These are phyloP conservation scores for Neofusicoccum parvum DNA, from an alignment of 2,329 filamentous ascomycete genomes.

Conservation along the genomic window DNA sequence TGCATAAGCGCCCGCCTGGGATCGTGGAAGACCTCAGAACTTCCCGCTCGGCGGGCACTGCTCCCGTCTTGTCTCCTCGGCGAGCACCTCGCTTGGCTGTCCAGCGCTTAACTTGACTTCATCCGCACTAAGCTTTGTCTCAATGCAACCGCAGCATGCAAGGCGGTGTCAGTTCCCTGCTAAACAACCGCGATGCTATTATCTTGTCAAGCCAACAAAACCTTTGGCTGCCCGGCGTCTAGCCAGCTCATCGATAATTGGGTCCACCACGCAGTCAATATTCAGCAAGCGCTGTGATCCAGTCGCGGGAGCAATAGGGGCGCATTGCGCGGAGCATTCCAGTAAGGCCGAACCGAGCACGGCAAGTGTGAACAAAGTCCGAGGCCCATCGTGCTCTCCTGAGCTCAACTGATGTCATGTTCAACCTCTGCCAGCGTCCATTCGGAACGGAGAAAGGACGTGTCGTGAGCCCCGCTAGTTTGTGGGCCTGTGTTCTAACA, in stretches of 20 bases:
- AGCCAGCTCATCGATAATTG: neutral
- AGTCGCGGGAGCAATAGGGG: neutral
- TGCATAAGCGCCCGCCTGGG: neutral
- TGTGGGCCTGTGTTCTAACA: neutral
- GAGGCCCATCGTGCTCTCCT: neutral
- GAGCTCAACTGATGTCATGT: neutral
- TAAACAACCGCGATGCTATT: neutral
- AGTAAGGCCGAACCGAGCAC: neutral
- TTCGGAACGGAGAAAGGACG: too few species aligned
- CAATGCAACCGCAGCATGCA: neutral
- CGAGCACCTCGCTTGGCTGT: neutral
- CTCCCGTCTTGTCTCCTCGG: neutral
- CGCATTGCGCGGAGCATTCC: neutral
- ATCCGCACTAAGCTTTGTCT: neutral
- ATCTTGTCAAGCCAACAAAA: neutral
- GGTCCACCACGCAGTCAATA: neutral
- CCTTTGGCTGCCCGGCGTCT: neutral
- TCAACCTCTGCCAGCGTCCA: neutral
- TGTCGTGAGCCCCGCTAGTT: neutral
- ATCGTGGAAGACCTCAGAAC: neutral
- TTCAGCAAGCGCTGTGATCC: neutral
- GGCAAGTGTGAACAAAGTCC: too few species aligned
- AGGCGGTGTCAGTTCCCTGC: neutral
- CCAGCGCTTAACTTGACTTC: constrained; percentile 5
- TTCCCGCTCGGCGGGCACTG: neutral